Base-by-base conservation (phyloP, 108 stramenopile species). In the Nitzschia sp. region DNA sequence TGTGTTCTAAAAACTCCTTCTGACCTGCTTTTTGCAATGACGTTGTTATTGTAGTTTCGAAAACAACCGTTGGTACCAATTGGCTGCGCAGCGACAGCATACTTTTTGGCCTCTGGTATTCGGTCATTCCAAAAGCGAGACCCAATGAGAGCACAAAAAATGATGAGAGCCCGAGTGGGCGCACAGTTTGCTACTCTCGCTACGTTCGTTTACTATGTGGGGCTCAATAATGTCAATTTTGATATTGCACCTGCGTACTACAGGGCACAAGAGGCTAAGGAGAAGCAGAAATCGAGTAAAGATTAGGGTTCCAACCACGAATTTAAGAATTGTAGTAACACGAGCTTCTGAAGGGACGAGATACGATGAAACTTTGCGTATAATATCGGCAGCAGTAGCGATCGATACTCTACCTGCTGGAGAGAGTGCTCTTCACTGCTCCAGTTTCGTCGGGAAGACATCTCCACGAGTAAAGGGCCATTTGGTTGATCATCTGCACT, bases 151-250 rank as follows among this genome's bases (percentile, higher is more conserved):
- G 84, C 80, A 13, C 93, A 94, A 61, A 82, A 69, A 25, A 94
- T 94, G 93, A 94, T 94, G 93, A 62, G 88, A 34, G 52, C 71
- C 26, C 85, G 93, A n/a, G 93, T 94, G n/a, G 87, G 66, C 11
- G 85, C 85, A 36, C 93, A 94, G 75, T 90, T 91, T 66, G 86
- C 80, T 0, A 94, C 93, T 1, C 71, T 94, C 16, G 53, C 88
- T 45, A 81, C 81, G 27, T 94, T 94, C 66, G 76, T 91, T 44
- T 87, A 85, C 22, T 94, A 94, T 75, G 77, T 85, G 15, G 93
- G 93, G 9, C 53, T 81, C 45, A 82, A 84, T 59, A 66, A 79
- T 9, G 78, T 93, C 23, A 84, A 87, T 72, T 87, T 87, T 29
- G 76, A 85, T 17, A 54, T 89, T 26, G 89, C 89, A 21, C 66